phyloP scores from a whole-genome alignment of 2,329 filamentous ascomycete genomes.

The Elsinoe perseae region DNA sequence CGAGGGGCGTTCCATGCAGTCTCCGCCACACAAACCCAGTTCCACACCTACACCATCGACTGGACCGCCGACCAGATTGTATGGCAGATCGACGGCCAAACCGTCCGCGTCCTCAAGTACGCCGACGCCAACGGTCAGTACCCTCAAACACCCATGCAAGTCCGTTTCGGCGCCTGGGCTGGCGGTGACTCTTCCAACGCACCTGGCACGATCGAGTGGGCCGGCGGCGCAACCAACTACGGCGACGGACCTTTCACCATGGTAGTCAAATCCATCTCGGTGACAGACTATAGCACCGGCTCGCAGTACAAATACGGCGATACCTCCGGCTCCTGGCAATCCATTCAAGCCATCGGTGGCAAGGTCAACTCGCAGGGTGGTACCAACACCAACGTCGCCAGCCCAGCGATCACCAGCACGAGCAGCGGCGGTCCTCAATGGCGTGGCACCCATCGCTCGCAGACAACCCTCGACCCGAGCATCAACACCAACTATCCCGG shows the following conservation, averaged over 20 bases:
- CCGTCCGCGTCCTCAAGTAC: constrained; percentile 66
- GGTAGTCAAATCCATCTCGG: constrained; percentile 65
- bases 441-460: constrained; percentile 51
- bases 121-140: constrained; percentile 69
- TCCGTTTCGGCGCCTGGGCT: constrained; percentile 88
- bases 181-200: constrained; percentile 78
- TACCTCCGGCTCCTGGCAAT: constrained; percentile 67
- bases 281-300: constrained; percentile 91
- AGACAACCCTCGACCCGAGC: constrained; percentile 24
- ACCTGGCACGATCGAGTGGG: constrained; percentile 80
- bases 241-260: constrained; percentile 75
- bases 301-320: constrained; percentile 76
- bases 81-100: constrained; percentile 74
- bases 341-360: constrained; percentile 75
- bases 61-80: constrained; percentile 81
- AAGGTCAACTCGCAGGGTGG: constrained; percentile 51
- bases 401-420: constrained; percentile 56
- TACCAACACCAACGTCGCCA: constrained; percentile 47
- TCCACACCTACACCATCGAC: constrained; percentile 82
- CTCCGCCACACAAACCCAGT: constrained; percentile 60
- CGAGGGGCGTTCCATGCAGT: constrained; percentile 72
- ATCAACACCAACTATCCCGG: constrained; percentile 44
- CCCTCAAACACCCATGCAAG: constrained; percentile 89
- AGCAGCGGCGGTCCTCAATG: constrained; percentile 58
- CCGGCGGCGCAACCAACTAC: constrained; percentile 79